These are phyloP conservation scores for Metrosideros polymorpha DNA, from an alignment of 441 rosid genomes.

Conservation along the genomic window DNA sequence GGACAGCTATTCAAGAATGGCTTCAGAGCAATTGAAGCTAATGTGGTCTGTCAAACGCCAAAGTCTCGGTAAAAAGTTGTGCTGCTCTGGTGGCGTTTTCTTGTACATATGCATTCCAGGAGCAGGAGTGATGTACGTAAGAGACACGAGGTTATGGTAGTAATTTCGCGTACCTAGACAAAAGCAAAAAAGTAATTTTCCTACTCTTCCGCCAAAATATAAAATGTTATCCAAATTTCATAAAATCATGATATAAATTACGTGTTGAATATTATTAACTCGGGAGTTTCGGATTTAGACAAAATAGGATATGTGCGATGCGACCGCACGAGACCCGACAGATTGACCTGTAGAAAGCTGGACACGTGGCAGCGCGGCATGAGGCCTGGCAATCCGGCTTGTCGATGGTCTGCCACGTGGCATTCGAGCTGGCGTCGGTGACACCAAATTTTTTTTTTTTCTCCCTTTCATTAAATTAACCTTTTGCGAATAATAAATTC, in stretches of 20 bases:
- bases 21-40: background rate
- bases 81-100: background rate
- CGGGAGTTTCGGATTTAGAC: background rate
- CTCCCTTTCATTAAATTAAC: background rate
- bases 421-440: no score
- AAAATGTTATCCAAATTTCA: background rate
- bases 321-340: fast-evolving
- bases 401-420: no score
- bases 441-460: background rate
- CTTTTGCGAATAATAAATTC: background rate
- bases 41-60: background rate
- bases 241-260: background rate
- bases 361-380: background rate
- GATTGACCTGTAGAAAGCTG: background rate
- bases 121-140: background rate
- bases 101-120: background rate
- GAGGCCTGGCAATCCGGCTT: background rate
- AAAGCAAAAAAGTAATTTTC: background rate
- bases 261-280: fast-evolving
- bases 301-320: background rate
- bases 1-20: conserved; percentile 6
- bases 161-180: background rate
- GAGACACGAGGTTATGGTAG: background rate
- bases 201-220: background rate
- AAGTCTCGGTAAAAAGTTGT: background rate